These are phyloP conservation scores for Aristolochia californica DNA, from an alignment of 164 flowering plant species.

Conservation along the genomic window DNA sequence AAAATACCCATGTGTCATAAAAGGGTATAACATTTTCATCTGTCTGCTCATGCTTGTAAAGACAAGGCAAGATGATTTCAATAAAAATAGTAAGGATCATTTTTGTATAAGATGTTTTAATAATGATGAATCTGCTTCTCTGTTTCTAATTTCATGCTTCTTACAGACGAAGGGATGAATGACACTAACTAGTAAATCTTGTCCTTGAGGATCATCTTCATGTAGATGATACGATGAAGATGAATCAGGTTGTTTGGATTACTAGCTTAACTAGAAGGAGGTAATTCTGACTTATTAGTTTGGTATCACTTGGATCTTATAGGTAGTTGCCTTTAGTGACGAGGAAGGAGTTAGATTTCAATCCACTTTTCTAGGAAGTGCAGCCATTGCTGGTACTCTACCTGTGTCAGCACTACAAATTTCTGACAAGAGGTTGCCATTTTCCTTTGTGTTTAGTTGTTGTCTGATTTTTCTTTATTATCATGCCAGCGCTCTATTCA, in stretches of 20 bases:
- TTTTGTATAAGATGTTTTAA: too few relatives aligned
- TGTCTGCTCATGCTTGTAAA: too few relatives aligned
- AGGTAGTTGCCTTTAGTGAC: conserved; percentile 97
- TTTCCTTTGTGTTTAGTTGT: not conserved
- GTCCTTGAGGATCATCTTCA: not conserved
- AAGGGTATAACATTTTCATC: too few relatives aligned
- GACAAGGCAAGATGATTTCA: too few relatives aligned
- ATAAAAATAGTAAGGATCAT: too few relatives aligned
- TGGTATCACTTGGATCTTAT: conserved; percentile 3
- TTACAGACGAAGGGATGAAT: too few relatives aligned
- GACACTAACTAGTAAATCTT: too few relatives aligned
- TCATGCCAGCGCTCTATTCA: not conserved
- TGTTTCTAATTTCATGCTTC: too few relatives aligned
- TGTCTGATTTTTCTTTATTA: too few relatives aligned
- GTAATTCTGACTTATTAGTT: not conserved
- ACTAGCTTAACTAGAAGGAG: not conserved
- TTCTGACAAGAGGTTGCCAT: conserved; percentile 71
- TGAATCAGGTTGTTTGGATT: not conserved
- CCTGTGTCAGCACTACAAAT: conserved; percentile 56
- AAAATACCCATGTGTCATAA: too few relatives aligned
- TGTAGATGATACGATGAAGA: not conserved
- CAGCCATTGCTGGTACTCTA: conserved; percentile 76
- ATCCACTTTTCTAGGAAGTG: conserved; percentile 90
- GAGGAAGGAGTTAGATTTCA: conserved; percentile 99
- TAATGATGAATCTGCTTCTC: too few relatives aligned